Conservation (phyloP, 192 early-diverging fungal genomes). For the Coemansia umbellata region DNA sequence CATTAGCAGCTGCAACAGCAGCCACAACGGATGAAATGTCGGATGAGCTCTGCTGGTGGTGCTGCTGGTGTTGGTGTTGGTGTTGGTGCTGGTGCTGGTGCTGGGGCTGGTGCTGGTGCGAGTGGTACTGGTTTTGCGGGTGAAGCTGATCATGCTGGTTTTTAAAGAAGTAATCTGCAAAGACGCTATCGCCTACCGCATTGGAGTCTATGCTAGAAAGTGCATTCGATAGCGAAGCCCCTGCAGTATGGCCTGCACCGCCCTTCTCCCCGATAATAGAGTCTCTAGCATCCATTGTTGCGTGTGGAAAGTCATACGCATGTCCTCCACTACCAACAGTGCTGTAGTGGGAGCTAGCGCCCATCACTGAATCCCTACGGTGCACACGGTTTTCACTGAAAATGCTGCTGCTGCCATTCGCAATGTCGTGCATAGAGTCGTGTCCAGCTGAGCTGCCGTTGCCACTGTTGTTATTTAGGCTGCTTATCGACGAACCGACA, state of each 20-base stretch:
- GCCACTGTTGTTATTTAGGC: constrained; percentile 1
- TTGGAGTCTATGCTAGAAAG: constrained; percentile 14
- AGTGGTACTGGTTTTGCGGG: neutral
- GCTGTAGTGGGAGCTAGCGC: constrained; percentile 4
- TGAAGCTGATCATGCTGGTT: constrained; percentile 16
- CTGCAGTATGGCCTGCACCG: neutral
- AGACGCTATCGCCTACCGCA: constrained; percentile 10
- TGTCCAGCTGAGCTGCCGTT: too few relatives aligned
- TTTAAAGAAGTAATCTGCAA: constrained; percentile 47
- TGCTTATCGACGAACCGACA: constrained; percentile 17
- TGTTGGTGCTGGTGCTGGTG: neutral
- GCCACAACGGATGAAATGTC: constrained; percentile 39
- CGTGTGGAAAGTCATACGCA: too few relatives aligned
- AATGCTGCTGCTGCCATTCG: neutral
- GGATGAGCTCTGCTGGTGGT: constrained; percentile 5
- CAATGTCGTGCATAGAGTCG: too few relatives aligned
- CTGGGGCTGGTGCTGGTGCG: neutral
- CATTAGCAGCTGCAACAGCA: constrained; percentile 33
- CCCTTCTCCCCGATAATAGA: neutral
- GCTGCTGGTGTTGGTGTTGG: neutral
- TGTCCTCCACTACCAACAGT: too few relatives aligned
- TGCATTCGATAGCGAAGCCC: constrained; percentile 7
- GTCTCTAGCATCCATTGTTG: neutral
- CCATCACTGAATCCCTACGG: constrained; percentile 29
- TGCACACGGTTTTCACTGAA: constrained; percentile 19